Evolutionary conservation across 306 rosid species (phyloP).

Genomic region (Malus sylvestris): DNA sequence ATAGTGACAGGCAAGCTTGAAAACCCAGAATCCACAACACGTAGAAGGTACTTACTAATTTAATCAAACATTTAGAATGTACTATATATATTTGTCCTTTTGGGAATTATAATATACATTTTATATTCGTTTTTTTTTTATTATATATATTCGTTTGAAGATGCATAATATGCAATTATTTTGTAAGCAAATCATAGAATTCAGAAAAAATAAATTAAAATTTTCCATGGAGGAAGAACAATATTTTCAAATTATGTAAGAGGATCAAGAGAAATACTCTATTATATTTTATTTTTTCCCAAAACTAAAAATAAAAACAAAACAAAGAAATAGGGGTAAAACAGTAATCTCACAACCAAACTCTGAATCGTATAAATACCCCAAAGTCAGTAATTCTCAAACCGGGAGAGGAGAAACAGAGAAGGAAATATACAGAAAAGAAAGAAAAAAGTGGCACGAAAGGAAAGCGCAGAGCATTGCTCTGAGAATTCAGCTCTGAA

Average conservation of each 20-base stretch:
- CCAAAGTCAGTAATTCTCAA: slow-evolving; percentile 36
- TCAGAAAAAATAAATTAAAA: neutral
- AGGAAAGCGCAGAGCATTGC: neutral
- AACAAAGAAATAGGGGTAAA: slow-evolving; percentile 17
- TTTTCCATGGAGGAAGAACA: neutral
- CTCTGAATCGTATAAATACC: slow-evolving; percentile 14
- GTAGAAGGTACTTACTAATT: neutral
- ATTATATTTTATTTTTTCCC: neutral
- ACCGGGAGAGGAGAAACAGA: slow-evolving; percentile 29
- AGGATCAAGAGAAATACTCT: neutral
- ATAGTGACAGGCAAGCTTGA: neutral
- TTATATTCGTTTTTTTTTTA: neutral
- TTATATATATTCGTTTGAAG: neutral
- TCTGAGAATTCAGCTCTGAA: slow-evolving; percentile 18
- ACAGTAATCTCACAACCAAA: slow-evolving; percentile 5
- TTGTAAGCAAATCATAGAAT: neutral
- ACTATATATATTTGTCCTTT: neutral
- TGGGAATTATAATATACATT: neutral
- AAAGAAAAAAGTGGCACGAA: neutral
- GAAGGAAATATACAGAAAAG: neutral
- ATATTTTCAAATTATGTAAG: neutral
- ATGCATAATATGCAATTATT: neutral
- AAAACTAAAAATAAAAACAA: neutral
- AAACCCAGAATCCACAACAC: neutral
- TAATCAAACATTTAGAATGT: too few species aligned